phyloP scores from a whole-genome alignment of 805 yeast genomes.

The Sungouiella blattae region DNA sequence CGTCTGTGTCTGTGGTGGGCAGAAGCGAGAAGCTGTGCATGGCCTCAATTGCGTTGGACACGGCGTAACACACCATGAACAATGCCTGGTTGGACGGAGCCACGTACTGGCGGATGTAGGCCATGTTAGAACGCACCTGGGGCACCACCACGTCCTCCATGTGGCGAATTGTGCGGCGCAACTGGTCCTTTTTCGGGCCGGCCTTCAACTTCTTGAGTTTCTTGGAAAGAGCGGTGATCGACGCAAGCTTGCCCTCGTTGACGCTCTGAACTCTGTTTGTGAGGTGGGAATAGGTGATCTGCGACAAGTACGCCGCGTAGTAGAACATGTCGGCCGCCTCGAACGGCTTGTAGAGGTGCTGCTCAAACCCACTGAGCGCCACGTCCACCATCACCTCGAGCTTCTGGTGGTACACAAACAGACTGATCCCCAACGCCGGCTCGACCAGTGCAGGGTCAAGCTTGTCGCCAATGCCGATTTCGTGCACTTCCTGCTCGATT shows the following conservation, averaged over 20 bases:
- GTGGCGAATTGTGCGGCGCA: slow-evolving; percentile 27
- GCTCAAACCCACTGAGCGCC: slow-evolving; percentile 69
- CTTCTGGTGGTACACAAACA: slow-evolving; percentile 67
- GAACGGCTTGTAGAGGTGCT: slow-evolving; percentile 67
- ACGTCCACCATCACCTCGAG: slow-evolving; percentile 68
- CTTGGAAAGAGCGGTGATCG: slow-evolving; percentile 9
- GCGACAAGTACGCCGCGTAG: slow-evolving; percentile 54
- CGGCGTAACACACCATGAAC: slow-evolving; percentile 18
- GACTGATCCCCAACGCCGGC: slow-evolving; percentile 62
- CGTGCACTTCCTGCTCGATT: slow-evolving; percentile 48
- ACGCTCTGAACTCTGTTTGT: slow-evolving; percentile 30
- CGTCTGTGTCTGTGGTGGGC: background rate
- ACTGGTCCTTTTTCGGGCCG: slow-evolving; percentile 45
- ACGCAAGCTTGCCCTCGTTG: slow-evolving; percentile 22
- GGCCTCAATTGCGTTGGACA: slow-evolving; percentile 9
- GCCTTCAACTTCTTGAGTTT: slow-evolving; percentile 32
- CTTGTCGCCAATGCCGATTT: slow-evolving; percentile 37
- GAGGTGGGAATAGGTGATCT: slow-evolving; percentile 40
- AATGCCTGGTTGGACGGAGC: slow-evolving; percentile 16
- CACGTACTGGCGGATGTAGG: slow-evolving; percentile 22
- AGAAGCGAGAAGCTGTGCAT: slow-evolving; percentile 3
- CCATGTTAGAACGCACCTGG: slow-evolving; percentile 22
- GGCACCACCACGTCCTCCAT: slow-evolving; percentile 35
- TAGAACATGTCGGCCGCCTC: slow-evolving; percentile 69
- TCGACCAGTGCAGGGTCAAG: slow-evolving; percentile 16